Conservation (phyloP, 1,284 basidiomycete genomes). For the Pseudomicrostroma phylloplanum region DNA sequence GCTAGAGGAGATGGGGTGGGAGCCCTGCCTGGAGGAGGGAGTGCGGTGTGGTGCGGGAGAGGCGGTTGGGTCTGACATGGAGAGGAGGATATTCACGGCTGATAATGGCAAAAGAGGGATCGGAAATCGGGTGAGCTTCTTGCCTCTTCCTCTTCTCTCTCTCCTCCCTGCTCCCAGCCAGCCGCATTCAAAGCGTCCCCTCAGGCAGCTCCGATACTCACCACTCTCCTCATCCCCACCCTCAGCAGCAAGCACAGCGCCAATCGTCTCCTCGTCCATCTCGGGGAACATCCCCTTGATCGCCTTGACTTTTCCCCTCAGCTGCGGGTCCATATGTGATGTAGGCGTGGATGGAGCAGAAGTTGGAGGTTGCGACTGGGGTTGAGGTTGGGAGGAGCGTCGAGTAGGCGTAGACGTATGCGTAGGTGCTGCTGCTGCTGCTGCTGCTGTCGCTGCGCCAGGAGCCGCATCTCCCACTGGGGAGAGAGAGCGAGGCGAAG, state of each 20-base stretch:
- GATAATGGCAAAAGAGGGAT: not conserved
- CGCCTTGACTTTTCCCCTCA: conserved; percentile 23
- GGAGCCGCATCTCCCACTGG: not conserved
- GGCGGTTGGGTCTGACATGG: conserved; percentile 2
- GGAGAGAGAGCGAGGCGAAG: not conserved
- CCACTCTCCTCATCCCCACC: conserved; percentile 31
- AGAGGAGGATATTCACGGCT: conserved; percentile 1
- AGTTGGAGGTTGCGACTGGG: too few species aligned
- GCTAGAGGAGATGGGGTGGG: not conserved
- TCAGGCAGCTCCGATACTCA: conserved; percentile 9
- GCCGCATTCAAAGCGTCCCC: too few species aligned
- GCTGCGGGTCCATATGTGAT: not conserved
- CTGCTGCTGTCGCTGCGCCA: not conserved
- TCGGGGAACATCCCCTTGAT: conserved; percentile 40
- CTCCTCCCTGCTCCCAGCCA: too few species aligned
- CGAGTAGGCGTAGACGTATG: conserved; percentile 1
- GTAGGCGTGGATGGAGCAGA: conserved; percentile 5
- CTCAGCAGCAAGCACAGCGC: conserved; percentile 29
- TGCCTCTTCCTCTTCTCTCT: too few species aligned
- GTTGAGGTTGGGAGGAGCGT: not conserved
- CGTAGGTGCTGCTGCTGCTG: not conserved
- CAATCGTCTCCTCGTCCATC: conserved; percentile 34
- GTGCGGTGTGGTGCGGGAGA: not conserved
- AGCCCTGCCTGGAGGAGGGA: not conserved
- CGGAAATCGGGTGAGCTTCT: not conserved